Evolutionary conservation across 148 eudicot species (phyloP).

Genomic region (Vaccinium darrowii): DNA sequence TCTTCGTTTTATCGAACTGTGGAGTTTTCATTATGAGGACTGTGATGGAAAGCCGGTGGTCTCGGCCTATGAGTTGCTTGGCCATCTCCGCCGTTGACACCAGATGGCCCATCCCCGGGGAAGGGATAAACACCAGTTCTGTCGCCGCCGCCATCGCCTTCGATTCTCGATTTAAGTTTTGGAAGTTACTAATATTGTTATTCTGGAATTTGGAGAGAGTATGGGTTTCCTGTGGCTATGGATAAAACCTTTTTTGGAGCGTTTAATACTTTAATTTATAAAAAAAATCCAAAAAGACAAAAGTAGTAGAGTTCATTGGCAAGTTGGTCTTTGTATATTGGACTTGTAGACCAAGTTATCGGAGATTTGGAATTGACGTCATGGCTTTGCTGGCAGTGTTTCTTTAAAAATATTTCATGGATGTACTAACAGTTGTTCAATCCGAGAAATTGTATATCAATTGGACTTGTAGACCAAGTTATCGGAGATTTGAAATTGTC

Average conservation of each 20-base stretch:
- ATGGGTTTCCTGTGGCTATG: slow-evolving; percentile 8
- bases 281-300: neutral
- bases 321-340: too few species aligned
- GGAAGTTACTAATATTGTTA: neutral
- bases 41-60: too few species aligned
- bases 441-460: too few species aligned
- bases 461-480: too few species aligned
- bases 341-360: too few species aligned
- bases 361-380: too few species aligned
- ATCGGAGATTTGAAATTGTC: too few species aligned
- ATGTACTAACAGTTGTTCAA: neutral
- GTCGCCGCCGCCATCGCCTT: neutral
- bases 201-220: slow-evolving; percentile 31
- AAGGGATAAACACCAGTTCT: slow-evolving; percentile 26
- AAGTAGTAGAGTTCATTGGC: too few species aligned
- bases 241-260: neutral
- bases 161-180: neutral
- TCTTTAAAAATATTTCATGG: neutral
- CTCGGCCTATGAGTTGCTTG: slow-evolving; percentile 14
- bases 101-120: slow-evolving; percentile 23
- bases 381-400: too few species aligned
- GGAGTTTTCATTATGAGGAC: too few species aligned
- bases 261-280: neutral
- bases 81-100: slow-evolving; percentile 32
- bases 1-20: too few species aligned